phyloP scores from a whole-genome alignment of 1,284 basidiomycete species.

The Schizophyllum amplum region DNA sequence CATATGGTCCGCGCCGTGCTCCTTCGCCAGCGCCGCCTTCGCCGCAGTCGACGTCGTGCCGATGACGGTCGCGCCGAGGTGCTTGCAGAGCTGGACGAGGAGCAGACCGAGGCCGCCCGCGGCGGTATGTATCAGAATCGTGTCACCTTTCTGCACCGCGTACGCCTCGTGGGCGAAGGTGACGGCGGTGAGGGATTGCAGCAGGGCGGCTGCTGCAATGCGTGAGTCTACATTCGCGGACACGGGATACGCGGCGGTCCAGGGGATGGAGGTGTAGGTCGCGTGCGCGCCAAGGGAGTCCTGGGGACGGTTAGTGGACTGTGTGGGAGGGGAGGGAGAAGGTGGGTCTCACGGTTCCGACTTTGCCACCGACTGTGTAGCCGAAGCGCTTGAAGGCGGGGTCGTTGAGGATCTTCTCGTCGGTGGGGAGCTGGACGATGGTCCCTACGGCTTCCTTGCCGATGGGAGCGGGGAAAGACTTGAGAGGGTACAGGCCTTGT shows the following conservation, averaged over 20 bases:
- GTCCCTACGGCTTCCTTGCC: slow-evolving; percentile 79
- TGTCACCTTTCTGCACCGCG: slow-evolving; percentile 68
- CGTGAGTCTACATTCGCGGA: slow-evolving; percentile 54
- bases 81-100: slow-evolving; percentile 56
- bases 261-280: slow-evolving; percentile 68
- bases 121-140: slow-evolving; percentile 80
- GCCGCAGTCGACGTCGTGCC: slow-evolving; percentile 85
- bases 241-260: slow-evolving; percentile 53
- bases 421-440: slow-evolving; percentile 65
- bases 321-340: background rate
- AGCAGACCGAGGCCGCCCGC: slow-evolving; percentile 72
- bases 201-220: slow-evolving; percentile 57
- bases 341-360: slow-evolving; percentile 45
- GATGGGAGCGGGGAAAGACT: slow-evolving; percentile 62
- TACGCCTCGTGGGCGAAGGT: slow-evolving; percentile 82
- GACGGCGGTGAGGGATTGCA: slow-evolving; percentile 79
- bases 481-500: slow-evolving; percentile 49
- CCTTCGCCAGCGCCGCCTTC: slow-evolving; percentile 80
- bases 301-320: slow-evolving; percentile 23
- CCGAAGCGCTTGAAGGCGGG: slow-evolving; percentile 51
- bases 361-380: slow-evolving; percentile 53
- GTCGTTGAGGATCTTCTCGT: slow-evolving; percentile 42
- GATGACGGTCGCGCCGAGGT: slow-evolving; percentile 81
- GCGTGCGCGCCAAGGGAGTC: slow-evolving; percentile 55
- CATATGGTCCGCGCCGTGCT: slow-evolving; percentile 81